Base-by-base conservation (phyloP, 2,329 filamentous ascomycete species). In the Thelonectria blattea region DNA sequence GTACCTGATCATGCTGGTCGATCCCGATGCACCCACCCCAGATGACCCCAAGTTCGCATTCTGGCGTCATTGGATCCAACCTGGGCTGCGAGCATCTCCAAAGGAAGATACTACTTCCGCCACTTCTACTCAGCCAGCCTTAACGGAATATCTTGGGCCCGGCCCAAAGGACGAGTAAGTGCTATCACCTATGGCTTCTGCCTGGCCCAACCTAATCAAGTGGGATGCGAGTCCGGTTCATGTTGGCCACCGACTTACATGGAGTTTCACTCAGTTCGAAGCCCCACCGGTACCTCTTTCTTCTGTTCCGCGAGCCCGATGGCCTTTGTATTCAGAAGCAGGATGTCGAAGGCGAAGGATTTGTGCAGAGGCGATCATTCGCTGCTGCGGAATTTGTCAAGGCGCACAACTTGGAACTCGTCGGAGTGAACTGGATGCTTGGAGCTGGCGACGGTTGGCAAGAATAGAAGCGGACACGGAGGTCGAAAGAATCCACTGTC, bases 11-110 rank as follows among this genome's bases (percentile, higher is more conserved):
- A 72, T 85, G 63, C 74, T 85, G 42, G 75, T 84, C 20, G 83
- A 85, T 56, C 82, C 83, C 0, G 83, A 85, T 60, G 83, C 83
- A 18, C 83, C 83, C 0, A 85, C 82, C 0, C 83, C 83, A 0
- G 80, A 82, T 37, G 80, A 85, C 52, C 82, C 81, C 6, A 84
- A 81, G 65, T 85, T 83, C 66, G 80, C 81, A 0, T 84, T 81
- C 66, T 85, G 82, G 82, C 74, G 83, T 18, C 83, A 85, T 65
- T 85, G 81, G 80, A 75, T 85, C 24, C 69, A 84, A 0, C 71
- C 75, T 4, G 78, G 79, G 0, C 47, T 81, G 52, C 74, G 73
- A 56, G 74, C 78, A 2, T 41, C 70, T 45, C 58, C 64, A 24
- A 30, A 30, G 8, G 65, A 57, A 2, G 66, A 64, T 1, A 64